These are phyloP conservation scores for Talaromyces trachyspermus DNA, from an alignment of 495 filamentous ascomycete genomes.

Conservation along the genomic window DNA sequence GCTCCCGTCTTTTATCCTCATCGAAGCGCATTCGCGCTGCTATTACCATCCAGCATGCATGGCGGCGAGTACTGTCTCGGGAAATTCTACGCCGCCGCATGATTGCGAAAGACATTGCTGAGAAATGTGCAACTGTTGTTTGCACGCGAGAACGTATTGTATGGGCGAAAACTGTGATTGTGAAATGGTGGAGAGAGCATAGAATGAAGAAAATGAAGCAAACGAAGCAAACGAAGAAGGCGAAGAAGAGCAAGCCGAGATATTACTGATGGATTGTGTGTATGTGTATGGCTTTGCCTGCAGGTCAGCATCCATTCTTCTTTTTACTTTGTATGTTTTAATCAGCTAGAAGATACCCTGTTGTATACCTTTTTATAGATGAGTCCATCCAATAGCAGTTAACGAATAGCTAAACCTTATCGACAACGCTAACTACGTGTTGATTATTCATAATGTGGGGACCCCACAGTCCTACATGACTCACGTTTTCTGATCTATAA, in stretches of 20 bases:
- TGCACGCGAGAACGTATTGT: slow-evolving; percentile 33
- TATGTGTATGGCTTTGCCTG: too few relatives aligned
- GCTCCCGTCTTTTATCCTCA: slow-evolving; percentile 51
- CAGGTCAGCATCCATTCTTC: too few relatives aligned
- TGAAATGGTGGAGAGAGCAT: slow-evolving; percentile 33
- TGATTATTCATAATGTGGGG: too few relatives aligned
- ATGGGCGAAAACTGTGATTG: slow-evolving; percentile 45
- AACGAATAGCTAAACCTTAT: too few relatives aligned
- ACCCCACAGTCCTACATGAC: too few relatives aligned
- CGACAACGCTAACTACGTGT: too few relatives aligned
- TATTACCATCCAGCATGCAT: slow-evolving; percentile 35
- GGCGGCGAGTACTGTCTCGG: slow-evolving; percentile 26
- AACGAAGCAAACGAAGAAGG: too few relatives aligned
- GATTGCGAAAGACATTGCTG: slow-evolving; percentile 36
- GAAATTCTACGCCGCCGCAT: slow-evolving; percentile 25
- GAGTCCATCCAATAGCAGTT: too few relatives aligned
- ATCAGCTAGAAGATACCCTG: background rate
- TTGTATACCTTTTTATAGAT: too few relatives aligned
- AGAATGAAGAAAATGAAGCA: background rate
- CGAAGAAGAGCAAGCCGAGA: too few relatives aligned
- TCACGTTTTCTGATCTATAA: too few relatives aligned
- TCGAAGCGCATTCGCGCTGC: slow-evolving; percentile 39
- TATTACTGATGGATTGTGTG: too few relatives aligned
- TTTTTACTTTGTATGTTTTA: background rate
- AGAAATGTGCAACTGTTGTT: slow-evolving; percentile 39